Evolutionary conservation across 1,284 basidiomycete genomes (phyloP).

Genomic region (Cutaneotrichosporon sp.): DNA sequence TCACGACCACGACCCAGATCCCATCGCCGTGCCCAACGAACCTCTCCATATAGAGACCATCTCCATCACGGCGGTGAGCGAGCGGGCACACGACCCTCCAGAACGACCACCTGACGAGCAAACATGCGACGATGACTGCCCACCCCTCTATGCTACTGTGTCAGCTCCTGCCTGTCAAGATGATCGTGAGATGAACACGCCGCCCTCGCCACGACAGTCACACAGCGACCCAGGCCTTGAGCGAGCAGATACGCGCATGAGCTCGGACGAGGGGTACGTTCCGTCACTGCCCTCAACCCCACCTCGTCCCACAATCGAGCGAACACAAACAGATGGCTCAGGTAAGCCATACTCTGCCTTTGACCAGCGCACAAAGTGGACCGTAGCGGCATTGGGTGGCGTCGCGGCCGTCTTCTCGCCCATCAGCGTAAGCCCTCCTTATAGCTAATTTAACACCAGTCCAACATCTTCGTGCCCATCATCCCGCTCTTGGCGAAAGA

Average conservation of each 20-base stretch:
- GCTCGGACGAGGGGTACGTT: conserved; percentile 4
- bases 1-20: not conserved
- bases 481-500: conserved; percentile 39
- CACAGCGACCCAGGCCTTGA: not conserved
- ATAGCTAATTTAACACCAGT: conserved; percentile 7
- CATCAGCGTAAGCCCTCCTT: conserved; percentile 19
- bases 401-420: conserved; percentile 40
- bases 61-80: too few relatives aligned
- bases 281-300: not conserved
- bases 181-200: not conserved
- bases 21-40: not conserved
- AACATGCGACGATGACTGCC: not conserved
- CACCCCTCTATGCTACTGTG: not conserved
- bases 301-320: conserved; percentile 5
- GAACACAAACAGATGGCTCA: conserved; percentile 19
- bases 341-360: conserved; percentile 42
- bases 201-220: not conserved
- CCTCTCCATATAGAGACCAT: too few relatives aligned
- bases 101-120: too few relatives aligned
- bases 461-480: conserved; percentile 26
- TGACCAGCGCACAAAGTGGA: conserved; percentile 33
- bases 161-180: not conserved
- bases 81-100: too few relatives aligned
- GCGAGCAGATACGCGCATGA: not conserved
- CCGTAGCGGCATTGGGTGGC: conserved; percentile 35